Percentiles rank a stretch among this genome's conserved stretches.
phyloP scores from a whole-genome alignment of 2,329 filamentous ascomycete species.

The Aspergillus glaucus region DNA sequence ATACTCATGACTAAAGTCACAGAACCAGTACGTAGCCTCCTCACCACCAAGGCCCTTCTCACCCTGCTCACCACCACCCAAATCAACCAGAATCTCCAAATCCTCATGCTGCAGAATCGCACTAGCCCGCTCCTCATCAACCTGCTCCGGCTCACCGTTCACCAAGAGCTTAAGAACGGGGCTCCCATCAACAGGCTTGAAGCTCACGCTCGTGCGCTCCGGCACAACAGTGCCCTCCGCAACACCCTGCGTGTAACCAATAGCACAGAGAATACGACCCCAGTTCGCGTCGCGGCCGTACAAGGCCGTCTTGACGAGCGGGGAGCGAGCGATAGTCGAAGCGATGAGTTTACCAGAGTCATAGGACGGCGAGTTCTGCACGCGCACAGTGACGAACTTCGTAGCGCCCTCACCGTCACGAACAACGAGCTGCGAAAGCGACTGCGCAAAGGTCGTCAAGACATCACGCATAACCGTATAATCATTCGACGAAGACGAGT shows the following conservation, averaged over 20 bases:
- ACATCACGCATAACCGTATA: conserved; percentile 65
- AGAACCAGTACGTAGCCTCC: conserved; percentile 59
- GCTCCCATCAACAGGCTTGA: conserved; percentile 54
- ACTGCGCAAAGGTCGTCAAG: conserved; percentile 70
- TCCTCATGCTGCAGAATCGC: conserved; percentile 57
- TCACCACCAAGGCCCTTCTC: conserved; percentile 37
- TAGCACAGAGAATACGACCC: conserved; percentile 93
- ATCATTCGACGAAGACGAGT: conserved; percentile 49
- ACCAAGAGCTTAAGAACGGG: conserved; percentile 53
- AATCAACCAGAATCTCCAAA: conserved; percentile 54
- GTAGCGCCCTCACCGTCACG: conserved; percentile 96
- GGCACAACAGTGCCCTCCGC: conserved; percentile 44
- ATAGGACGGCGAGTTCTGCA: conserved; percentile 65
- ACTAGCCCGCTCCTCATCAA: conserved; percentile 56
- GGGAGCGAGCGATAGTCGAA: conserved; percentile 80
- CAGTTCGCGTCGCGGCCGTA: conserved; percentile 98
- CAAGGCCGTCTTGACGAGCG: conserved; percentile 92
- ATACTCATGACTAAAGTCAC: conserved; percentile 64
- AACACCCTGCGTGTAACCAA: conserved; percentile 64
- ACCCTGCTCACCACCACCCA: conserved; percentile 47
- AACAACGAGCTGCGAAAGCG: conserved; percentile 86
- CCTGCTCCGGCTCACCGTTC: conserved; percentile 54
- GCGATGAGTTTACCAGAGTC: conserved; percentile 71
- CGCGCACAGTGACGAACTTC: conserved; percentile 92
- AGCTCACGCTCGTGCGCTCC: conserved; percentile 53